Evolutionary conservation across 2,329 filamentous ascomycete genomes (phyloP).

Genomic region (Aspergillus alliaceus): DNA sequence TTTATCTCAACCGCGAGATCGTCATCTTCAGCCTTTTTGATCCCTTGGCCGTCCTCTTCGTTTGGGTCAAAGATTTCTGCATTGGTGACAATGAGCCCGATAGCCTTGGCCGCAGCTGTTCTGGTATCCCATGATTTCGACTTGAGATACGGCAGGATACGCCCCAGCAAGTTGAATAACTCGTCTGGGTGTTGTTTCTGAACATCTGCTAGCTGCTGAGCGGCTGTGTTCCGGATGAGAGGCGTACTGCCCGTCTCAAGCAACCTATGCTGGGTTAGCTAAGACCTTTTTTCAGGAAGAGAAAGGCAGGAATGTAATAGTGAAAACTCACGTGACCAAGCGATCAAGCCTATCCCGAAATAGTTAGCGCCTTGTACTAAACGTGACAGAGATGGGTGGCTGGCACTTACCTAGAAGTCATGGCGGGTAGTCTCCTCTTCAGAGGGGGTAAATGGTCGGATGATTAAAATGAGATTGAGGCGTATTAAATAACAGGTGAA

Average conservation of each 20-base stretch:
- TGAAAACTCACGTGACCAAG: conserved; percentile 78
- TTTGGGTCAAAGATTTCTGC: conserved; percentile 88
- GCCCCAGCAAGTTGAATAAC: conserved; percentile 88
- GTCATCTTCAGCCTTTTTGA: conserved; percentile 54
- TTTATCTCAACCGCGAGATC: conserved; percentile 41
- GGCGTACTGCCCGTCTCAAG: conserved; percentile 96
- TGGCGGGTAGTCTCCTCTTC: conserved; percentile 31
- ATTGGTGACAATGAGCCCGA: conserved; percentile 91
- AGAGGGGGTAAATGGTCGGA: conserved; percentile 21
- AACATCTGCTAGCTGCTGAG: conserved; percentile 94
- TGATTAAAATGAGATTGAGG: conserved; percentile 9
- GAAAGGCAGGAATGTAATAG: background rate
- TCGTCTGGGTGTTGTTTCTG: conserved; percentile 98
- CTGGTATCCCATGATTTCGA: conserved; percentile 98
- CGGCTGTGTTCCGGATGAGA: conserved; percentile 93
- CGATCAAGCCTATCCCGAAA: conserved; percentile 67
- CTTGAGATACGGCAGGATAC: conserved; percentile 91
- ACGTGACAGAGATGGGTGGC: conserved; percentile 22
- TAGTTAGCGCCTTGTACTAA: conserved; percentile 33
- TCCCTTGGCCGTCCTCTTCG: conserved; percentile 59
- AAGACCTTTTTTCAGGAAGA: background rate
- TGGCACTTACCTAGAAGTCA: conserved; percentile 44
- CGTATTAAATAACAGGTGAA: background rate
- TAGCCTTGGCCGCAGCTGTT: conserved; percentile 86
- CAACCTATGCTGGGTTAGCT: conserved; percentile 59